Evolutionary conservation across 768 basidiomycete species (phyloP).

Genomic region (Phlegmacium glaucopus): DNA sequence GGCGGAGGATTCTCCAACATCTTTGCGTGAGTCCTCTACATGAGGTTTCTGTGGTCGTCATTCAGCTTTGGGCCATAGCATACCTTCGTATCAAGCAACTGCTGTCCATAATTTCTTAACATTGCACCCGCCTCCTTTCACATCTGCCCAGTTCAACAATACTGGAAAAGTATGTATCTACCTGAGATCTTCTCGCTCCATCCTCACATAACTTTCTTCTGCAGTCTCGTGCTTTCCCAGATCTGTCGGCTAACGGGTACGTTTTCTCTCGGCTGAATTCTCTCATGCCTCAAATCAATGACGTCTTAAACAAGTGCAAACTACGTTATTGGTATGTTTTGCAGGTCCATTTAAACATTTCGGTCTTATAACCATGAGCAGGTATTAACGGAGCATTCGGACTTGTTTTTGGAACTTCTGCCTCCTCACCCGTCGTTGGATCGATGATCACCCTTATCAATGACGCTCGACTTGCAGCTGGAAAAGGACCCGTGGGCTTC

Average conservation of each 20-base stretch:
- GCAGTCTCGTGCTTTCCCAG: slow-evolving; percentile 47
- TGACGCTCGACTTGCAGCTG: too few species aligned
- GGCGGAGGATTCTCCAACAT: slow-evolving; percentile 51
- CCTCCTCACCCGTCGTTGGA: slow-evolving; percentile 45
- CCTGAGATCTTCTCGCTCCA: too few species aligned
- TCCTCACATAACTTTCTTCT: not conserved
- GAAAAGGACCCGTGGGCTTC: slow-evolving; percentile 46
- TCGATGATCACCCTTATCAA: slow-evolving; percentile 48
- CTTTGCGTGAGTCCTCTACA: slow-evolving; percentile 27
- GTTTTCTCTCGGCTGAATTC: slow-evolving; percentile 6
- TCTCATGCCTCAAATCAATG: not conserved
- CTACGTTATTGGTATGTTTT: slow-evolving; percentile 36
- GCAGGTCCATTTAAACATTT: not conserved
- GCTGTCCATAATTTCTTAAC: slow-evolving; percentile 39
- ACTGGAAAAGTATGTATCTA: slow-evolving; percentile 29
- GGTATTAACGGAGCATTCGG: slow-evolving; percentile 37
- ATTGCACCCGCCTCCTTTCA: slow-evolving; percentile 34
- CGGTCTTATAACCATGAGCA: not conserved
- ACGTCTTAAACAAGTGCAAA: slow-evolving; percentile 26
- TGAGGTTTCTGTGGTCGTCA: not conserved
- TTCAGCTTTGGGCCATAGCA: slow-evolving; percentile 15
- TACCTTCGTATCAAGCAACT: slow-evolving; percentile 42
- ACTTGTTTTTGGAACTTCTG: slow-evolving; percentile 48
- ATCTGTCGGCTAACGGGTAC: slow-evolving; percentile 47
- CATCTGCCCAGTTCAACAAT: slow-evolving; percentile 41